Base-by-base conservation (phyloP, 192 early-diverging fungal genomes). In the Kappamyces sp. region DNA sequence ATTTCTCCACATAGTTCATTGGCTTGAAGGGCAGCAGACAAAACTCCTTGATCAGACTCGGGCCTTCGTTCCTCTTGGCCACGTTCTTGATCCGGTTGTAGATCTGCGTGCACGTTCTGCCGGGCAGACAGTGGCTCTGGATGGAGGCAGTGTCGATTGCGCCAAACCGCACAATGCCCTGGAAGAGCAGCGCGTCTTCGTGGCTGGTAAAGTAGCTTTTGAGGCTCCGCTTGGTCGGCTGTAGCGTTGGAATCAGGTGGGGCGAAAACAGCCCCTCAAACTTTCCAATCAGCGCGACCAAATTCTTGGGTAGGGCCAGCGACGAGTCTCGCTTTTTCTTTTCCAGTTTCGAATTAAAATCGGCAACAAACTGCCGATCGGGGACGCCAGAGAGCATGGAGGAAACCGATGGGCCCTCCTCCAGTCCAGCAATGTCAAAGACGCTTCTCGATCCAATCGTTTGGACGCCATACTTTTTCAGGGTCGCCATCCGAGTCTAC, bases 21-120 rank as follows among this genome's bases (percentile, higher is more conserved):
- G 57, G 57, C 38, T 59, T 59, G 31, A 59, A 59, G 32, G 57
- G 57, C 33, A 38, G 35, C n/a, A 59, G 13, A 12, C 36, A 38
- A 31, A 59, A 59, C 13, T 59, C 33, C 46, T 59, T 38, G 40
- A 59, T 23, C 15, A 38, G 38, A 47, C 39, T 40, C 38, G n/a
- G 38, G 37, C 12, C 35, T 23, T 34, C 49, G 10, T 32, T 36
- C 49, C 57, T 43, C 5, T 40, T 31, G n/a, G 33, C 31, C 7
- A 59, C n/a, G 49, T 47, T 59, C 35, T 35, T 43, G 42, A 59
- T 43, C 34, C 57, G 9, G n/a, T n/a, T 40, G 32, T 40, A 47
- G 9, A 59, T 59, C 40, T 59, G 35, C 15, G 35, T 59, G 23
- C 32, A 6, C 5, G 57, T 12, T 47, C 39, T 59, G 33, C 44